Evolutionary conservation across 73 alveolate species (phyloP).

Genomic region (Tetrahymena borealis): DNA sequence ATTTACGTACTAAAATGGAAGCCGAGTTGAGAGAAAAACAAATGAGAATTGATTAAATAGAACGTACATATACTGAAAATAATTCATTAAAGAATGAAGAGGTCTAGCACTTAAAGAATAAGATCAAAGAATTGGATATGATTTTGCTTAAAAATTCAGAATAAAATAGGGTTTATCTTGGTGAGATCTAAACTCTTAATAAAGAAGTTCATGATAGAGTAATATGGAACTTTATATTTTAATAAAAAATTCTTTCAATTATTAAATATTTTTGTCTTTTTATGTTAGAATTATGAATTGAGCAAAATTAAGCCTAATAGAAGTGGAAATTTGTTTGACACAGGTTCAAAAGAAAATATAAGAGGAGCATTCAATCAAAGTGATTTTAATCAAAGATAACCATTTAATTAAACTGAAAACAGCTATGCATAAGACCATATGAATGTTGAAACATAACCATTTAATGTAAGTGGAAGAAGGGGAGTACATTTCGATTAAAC

Average conservation of each 20-base stretch:
- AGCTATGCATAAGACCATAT: neutral
- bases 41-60: slow-evolving; percentile 21
- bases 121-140: neutral
- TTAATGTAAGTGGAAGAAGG: neutral
- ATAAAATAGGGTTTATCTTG: neutral
- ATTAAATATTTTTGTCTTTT: neutral
- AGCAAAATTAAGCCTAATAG: neutral
- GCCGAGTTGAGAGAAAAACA: slow-evolving; percentile 29
- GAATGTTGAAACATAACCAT: neutral
- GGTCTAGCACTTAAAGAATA: neutral
- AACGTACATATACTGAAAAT: neutral
- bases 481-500: neutral
- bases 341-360: neutral
- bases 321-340: neutral
- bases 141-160: neutral
- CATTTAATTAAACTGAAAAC: neutral
- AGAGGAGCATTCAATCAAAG: neutral
- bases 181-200: neutral
- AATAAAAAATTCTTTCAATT: neutral
- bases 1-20: slow-evolving; percentile 18
- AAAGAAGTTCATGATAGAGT: neutral
- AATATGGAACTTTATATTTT: neutral
- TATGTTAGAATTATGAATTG: neutral
- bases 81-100: neutral
- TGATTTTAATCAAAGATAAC: neutral